Evolutionary conservation across 2,329 filamentous ascomycete species (phyloP).

Genomic region (Colletotrichum australisinense): DNA sequence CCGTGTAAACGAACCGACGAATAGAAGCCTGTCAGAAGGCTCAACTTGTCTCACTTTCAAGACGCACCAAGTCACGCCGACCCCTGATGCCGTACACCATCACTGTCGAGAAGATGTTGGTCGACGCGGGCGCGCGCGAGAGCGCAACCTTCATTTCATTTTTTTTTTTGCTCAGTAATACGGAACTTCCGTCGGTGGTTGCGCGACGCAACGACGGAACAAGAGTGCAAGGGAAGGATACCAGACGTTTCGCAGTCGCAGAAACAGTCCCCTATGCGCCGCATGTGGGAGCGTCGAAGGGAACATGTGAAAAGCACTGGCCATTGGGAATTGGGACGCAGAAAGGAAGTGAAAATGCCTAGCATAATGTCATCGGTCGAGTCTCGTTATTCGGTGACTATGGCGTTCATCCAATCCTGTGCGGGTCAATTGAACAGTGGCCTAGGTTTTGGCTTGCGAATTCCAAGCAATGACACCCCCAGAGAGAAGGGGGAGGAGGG

Average conservation of each 20-base stretch:
- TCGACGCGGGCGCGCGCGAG: background rate
- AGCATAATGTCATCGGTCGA: background rate
- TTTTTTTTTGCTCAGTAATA: background rate
- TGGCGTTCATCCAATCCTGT: slow-evolving; percentile 28
- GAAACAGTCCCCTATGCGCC: background rate
- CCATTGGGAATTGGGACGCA: background rate
- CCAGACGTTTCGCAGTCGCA: slow-evolving; percentile 19
- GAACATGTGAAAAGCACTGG: slow-evolving; percentile 28
- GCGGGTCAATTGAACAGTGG: slow-evolving; percentile 5
- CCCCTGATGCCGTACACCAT: background rate
- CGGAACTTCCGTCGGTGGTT: background rate
- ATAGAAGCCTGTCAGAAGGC: background rate
- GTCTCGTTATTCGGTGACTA: slow-evolving; percentile 19
- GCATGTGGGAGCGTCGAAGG: background rate
- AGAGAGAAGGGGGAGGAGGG: background rate
- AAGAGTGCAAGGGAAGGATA: background rate
- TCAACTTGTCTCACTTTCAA: slow-evolving; percentile 14
- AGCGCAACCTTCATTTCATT: background rate
- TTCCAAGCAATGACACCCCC: background rate
- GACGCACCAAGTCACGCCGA: slow-evolving; percentile 13
- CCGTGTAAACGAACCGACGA: background rate
- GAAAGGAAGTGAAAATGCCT: background rate
- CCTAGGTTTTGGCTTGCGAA: slow-evolving; percentile 10
- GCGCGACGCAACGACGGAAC: background rate
- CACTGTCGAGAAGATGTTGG: background rate